These are phyloP conservation scores for Globisporangium cederbergense DNA, from an alignment of 352 stramenopile species.

Conservation along the genomic window DNA sequence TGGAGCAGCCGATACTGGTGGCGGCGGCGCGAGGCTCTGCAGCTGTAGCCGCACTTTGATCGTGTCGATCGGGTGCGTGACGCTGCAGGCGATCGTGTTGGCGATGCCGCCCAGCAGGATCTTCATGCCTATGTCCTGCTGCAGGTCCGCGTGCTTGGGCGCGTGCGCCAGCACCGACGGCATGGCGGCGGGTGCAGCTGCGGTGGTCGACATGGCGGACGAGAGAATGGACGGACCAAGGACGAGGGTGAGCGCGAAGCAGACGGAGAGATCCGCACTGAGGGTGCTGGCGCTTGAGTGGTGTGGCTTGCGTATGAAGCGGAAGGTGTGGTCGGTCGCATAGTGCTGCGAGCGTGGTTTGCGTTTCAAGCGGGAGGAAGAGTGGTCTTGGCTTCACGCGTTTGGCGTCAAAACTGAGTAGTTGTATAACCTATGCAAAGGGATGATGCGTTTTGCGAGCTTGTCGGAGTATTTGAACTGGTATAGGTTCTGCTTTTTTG, in stretches of 20 bases:
- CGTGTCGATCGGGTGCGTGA: slow-evolving; percentile 66
- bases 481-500: neutral
- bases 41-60: slow-evolving; percentile 70
- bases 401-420: neutral
- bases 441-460: neutral
- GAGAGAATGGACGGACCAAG: no score
- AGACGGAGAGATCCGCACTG: slow-evolving; percentile 18
- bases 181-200: neutral
- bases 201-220: slow-evolving; percentile 11
- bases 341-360: slow-evolving; percentile 3
- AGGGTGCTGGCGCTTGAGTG: neutral
- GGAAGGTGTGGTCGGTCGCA: neutral
- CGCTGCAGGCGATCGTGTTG: slow-evolving; percentile 48
- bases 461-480: no score
- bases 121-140: slow-evolving; percentile 56
- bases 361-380: slow-evolving; percentile 3
- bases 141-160: slow-evolving; percentile 39
- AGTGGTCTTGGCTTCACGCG: no score
- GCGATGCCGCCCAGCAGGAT: slow-evolving; percentile 58
- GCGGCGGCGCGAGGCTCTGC: slow-evolving; percentile 33
- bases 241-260: slow-evolving; percentile 9
- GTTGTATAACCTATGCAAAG: neutral
- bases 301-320: neutral
- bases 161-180: slow-evolving; percentile 5
- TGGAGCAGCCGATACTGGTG: slow-evolving; percentile 14